Percentiles rank a stretch among this genome's conserved stretches.
Conservation (phyloP, 768 basidiomycete species). For the Phylloporus scabripes region DNA sequence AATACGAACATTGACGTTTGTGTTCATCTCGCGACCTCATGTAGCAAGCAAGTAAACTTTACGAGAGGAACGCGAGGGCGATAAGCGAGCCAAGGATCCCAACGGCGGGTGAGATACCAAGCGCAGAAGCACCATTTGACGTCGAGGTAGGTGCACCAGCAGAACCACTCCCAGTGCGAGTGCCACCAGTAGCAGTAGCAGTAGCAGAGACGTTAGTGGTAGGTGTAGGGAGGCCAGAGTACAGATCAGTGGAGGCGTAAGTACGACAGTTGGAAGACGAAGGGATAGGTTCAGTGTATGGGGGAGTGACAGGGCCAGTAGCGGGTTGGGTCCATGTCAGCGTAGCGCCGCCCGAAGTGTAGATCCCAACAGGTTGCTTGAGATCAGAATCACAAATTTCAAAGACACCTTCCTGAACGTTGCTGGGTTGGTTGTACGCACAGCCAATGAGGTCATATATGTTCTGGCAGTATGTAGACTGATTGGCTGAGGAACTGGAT, state of each 20-base stretch:
- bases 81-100: conserved; percentile 33
- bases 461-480: conserved; percentile 59
- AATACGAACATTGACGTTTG: background rate
- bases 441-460: conserved; percentile 70
- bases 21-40: conserved; percentile 2
- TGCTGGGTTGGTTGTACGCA: conserved; percentile 65
- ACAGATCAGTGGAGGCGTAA: conserved; percentile 34
- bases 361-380: conserved; percentile 57
- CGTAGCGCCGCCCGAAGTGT: conserved; percentile 36
- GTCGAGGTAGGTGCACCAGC: conserved; percentile 16
- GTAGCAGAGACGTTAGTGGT: background rate
- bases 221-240: conserved; percentile 20
- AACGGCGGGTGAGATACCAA: conserved; percentile 30
- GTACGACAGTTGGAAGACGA: conserved; percentile 42
- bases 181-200: background rate
- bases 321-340: conserved; percentile 41
- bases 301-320: conserved; percentile 28
- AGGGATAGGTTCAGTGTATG: conserved; percentile 39
- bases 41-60: conserved; percentile 6
- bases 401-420: conserved; percentile 53
- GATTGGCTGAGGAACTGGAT: conserved; percentile 31
- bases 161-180: background rate
- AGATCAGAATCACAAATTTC: conserved; percentile 61
- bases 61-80: conserved; percentile 37
- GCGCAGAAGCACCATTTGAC: conserved; percentile 16